These are phyloP conservation scores for Aspergillus sparsus DNA, from an alignment of 495 filamentous ascomycete species.

Conservation along the genomic window DNA sequence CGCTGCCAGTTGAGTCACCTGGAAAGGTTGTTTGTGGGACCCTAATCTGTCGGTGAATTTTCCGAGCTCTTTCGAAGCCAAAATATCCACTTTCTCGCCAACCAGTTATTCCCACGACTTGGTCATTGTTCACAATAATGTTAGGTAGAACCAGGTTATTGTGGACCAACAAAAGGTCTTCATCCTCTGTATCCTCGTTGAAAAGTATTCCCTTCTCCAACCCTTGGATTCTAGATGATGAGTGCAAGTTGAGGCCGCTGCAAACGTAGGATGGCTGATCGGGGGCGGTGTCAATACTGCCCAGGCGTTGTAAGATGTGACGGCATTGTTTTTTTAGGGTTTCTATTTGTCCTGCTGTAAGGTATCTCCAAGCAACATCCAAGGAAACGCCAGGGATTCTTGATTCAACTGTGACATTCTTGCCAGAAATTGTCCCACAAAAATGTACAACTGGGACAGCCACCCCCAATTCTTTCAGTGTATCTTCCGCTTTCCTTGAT, in stretches of 20 bases:
- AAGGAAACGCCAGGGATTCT: constrained; percentile 47
- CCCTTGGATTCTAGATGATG: constrained; percentile 25
- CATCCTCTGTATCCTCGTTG: constrained; percentile 24
- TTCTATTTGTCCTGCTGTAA: constrained; percentile 35
- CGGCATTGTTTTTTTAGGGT: constrained; percentile 42
- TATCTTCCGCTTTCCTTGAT: constrained; percentile 42
- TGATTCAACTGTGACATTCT: constrained; percentile 46
- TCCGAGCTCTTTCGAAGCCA: constrained; percentile 37
- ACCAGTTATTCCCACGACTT: constrained; percentile 41
- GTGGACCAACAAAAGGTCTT: constrained; percentile 38
- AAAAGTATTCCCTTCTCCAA: constrained; percentile 41
- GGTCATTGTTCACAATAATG: constrained; percentile 40
- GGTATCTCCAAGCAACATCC: constrained; percentile 47
- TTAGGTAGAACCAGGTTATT: constrained; percentile 44
- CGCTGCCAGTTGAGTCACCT: constrained; percentile 10
- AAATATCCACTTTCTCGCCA: constrained; percentile 49
- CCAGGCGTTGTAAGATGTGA: constrained; percentile 35
- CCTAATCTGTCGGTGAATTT: constrained; percentile 38
- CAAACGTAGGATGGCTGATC: constrained; percentile 43
- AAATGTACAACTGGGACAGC: constrained; percentile 44
- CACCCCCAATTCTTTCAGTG: constrained; percentile 35
- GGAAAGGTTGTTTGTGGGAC: constrained; percentile 23
- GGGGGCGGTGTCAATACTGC: constrained; percentile 25
- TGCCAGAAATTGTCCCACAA: constrained; percentile 42
- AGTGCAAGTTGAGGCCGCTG: constrained; percentile 39